phyloP scores from a whole-genome alignment of 352 stramenopile species.

The Phytopythium sindhum region DNA sequence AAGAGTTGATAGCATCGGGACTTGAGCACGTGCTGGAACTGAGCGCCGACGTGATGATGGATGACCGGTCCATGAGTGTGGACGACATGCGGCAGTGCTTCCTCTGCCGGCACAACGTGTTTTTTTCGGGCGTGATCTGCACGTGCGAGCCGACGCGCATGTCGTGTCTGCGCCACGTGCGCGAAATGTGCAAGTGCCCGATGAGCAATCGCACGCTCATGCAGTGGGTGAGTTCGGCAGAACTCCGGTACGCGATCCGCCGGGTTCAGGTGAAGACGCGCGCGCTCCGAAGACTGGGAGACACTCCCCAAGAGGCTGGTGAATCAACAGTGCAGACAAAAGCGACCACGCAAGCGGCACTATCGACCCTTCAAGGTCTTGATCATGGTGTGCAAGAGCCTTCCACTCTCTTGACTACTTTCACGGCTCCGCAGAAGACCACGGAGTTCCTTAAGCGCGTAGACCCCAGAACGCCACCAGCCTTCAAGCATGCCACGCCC shows the following conservation, averaged over 20 bases:
- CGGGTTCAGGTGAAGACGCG: constrained; percentile 67
- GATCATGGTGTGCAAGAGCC: too few species aligned
- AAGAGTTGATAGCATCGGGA: constrained; percentile 34
- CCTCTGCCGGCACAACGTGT: constrained; percentile 71
- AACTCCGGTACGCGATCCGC: constrained; percentile 69
- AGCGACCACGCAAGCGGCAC: background rate
- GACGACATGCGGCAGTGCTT: constrained; percentile 74
- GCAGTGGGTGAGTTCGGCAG: constrained; percentile 58
- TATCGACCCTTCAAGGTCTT: too few species aligned
- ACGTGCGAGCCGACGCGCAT: constrained; percentile 52
- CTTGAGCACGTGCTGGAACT: constrained; percentile 57
- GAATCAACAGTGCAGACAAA: background rate
- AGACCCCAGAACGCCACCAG: too few species aligned
- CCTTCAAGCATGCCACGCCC: background rate
- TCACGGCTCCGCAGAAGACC: background rate
- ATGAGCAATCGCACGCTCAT: constrained; percentile 55
- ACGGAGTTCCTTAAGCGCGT: background rate
- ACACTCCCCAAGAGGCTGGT: background rate
- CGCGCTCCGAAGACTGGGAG: constrained; percentile 6
- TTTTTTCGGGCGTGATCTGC: constrained; percentile 78
- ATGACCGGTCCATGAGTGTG: constrained; percentile 68
- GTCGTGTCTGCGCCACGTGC: constrained; percentile 60
- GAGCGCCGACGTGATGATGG: constrained; percentile 61
- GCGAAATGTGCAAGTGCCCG: constrained; percentile 59
- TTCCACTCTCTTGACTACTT: background rate